Percentiles rank a stretch among this genome's conserved stretches.
phyloP scores from a whole-genome alignment of 2,329 filamentous ascomycete genomes.

The Venturia asperata region DNA sequence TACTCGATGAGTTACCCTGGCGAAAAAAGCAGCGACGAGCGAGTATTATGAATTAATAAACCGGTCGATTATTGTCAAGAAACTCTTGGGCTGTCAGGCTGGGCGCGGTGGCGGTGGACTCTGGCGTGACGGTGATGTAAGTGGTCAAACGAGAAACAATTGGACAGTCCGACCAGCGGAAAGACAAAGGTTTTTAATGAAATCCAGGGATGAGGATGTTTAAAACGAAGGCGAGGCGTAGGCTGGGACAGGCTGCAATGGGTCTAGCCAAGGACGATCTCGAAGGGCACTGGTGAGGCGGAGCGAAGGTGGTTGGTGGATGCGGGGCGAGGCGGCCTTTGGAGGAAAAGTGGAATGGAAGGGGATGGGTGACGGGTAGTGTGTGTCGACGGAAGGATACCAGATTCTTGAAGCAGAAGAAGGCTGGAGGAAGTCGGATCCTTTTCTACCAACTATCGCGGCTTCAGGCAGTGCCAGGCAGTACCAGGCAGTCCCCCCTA shows the following conservation, averaged over 20 bases:
- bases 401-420: conserved; percentile 12
- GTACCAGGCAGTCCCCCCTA: neutral
- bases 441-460: neutral
- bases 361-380: neutral
- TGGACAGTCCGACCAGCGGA: conserved; percentile 19
- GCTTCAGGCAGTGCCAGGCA: conserved; percentile 9
- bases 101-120: neutral
- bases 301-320: conserved; percentile 8
- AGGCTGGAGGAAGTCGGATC: neutral
- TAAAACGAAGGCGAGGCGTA: conserved; percentile 16
- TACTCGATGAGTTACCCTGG: neutral
- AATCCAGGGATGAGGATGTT: conserved; percentile 11
- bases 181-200: neutral
- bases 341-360: neutral
- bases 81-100: neutral
- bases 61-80: conserved; percentile 1
- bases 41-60: conserved; percentile 15
- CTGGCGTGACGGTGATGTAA: conserved; percentile 14
- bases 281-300: conserved; percentile 8
- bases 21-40: conserved; percentile 10
- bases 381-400: neutral
- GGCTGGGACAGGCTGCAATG: conserved; percentile 15
- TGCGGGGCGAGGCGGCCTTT: conserved; percentile 8
- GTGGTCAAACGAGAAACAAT: conserved; percentile 10
- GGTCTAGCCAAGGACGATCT: neutral